Conservation (phyloP, 164 flowering plant genomes). For the Brasenia schreberi region DNA sequence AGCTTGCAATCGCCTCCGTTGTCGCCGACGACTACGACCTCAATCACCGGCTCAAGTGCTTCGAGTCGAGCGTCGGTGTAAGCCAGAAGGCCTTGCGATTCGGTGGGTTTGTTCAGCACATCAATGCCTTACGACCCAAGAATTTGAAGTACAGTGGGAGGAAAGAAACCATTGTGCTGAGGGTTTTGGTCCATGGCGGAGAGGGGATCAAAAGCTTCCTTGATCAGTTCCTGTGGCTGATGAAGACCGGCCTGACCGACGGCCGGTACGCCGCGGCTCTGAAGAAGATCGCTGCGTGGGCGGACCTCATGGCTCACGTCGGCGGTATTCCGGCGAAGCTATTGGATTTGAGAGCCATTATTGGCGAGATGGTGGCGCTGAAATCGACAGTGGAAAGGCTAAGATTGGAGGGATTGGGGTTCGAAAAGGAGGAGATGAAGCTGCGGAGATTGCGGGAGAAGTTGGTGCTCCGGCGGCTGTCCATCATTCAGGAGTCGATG, state of each 20-base stretch:
- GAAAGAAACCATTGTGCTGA: constrained; percentile 23
- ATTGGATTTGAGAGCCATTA: constrained; percentile 43
- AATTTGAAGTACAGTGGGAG: constrained; percentile 17
- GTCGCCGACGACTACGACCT: constrained; percentile 19
- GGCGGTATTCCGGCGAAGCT: constrained; percentile 63
- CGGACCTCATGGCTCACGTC: constrained; percentile 64
- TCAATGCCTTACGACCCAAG: constrained; percentile 46
- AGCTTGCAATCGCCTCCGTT: constrained; percentile 59
- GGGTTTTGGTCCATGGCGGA: constrained; percentile 48
- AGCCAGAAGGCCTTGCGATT: constrained; percentile 87
- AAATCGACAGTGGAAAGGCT: constrained; percentile 25
- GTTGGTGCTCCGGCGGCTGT: constrained; percentile 50
- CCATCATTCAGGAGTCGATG: constrained; percentile 71
- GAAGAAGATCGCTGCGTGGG: constrained; percentile 68
- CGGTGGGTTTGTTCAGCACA: constrained; percentile 83
- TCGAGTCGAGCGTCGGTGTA: constrained; percentile 82
- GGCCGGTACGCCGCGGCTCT: constrained; percentile 17
- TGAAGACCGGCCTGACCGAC: constrained; percentile 70
- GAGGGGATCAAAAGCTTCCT: constrained; percentile 75
- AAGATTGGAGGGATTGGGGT: constrained; percentile 17
- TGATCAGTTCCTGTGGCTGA: constrained; percentile 80
- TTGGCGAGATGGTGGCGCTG: constrained; percentile 33
- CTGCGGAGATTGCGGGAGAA: constrained; percentile 41
- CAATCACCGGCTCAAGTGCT: constrained; percentile 36
- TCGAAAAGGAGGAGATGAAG: constrained; percentile 20